phyloP scores from a whole-genome alignment of 441 rosid genomes.

The Populus tomentosa region DNA sequence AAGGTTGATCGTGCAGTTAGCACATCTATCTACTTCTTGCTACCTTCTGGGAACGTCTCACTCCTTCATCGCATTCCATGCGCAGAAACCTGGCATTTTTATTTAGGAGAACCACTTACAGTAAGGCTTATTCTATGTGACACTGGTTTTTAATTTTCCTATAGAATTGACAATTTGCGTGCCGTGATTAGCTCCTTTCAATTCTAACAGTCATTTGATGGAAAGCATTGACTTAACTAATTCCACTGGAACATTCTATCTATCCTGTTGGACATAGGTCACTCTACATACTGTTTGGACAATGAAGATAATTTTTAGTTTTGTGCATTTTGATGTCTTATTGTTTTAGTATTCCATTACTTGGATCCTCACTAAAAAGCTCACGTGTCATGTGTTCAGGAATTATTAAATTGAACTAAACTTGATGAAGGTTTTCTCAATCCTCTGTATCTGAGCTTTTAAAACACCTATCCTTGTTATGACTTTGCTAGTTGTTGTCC shows the following conservation, averaged over 20 bases:
- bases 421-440: not conserved
- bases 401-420: not conserved
- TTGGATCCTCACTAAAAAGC: not conserved
- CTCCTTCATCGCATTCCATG: constrained; percentile 80
- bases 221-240: not conserved
- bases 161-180: not conserved
- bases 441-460: not conserved
- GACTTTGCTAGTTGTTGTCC: not conserved
- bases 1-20: constrained; percentile 73
- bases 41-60: constrained; percentile 73
- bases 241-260: not conserved
- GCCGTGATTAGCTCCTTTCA: not conserved
- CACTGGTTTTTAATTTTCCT: not conserved
- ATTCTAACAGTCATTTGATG: not conserved
- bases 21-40: constrained; percentile 75
- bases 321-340: not conserved
- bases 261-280: not conserved
- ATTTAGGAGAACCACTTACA: constrained; percentile 72
- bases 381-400: not conserved
- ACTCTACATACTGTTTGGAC: not conserved
- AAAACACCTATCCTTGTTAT: not conserved
- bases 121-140: constrained; percentile 32
- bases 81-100: constrained; percentile 93
- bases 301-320: not conserved
- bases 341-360: not conserved